A percentile compares a stretch with the other conserved stretches of the same genome.
Evolutionary conservation across 257 asterid species (phyloP).

Genomic region (Verbena officinalis): DNA sequence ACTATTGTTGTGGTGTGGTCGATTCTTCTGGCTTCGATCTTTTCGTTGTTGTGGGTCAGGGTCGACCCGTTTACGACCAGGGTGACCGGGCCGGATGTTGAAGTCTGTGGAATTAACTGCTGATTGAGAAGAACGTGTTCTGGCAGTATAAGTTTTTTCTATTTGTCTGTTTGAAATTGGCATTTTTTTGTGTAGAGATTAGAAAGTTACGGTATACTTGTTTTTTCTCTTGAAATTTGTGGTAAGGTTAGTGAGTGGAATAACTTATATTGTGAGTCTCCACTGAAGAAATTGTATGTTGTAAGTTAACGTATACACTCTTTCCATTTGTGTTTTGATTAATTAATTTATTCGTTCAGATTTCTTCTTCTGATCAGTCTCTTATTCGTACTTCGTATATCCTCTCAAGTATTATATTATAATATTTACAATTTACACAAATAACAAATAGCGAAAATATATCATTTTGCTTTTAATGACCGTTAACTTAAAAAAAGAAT

Average conservation of each 20-base stretch:
- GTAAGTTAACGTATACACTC: constrained; percentile 22
- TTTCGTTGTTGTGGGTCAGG: constrained; percentile 89
- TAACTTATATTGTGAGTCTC: not conserved
- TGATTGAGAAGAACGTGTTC: constrained; percentile 26
- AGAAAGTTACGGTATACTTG: constrained; percentile 15
- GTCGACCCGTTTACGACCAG: constrained; percentile 89
- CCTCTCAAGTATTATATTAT: no score
- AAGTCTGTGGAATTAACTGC: constrained; percentile 85
- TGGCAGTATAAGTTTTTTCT: constrained; percentile 10
- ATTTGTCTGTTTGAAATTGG: constrained; percentile 29
- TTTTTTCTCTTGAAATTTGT: not conserved
- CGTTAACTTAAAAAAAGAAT: no score
- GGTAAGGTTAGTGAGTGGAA: constrained; percentile 6
- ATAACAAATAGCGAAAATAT: no score
- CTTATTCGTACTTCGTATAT: no score
- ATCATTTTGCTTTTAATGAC: no score
- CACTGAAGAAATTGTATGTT: constrained; percentile 13
- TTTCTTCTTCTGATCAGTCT: not conserved
- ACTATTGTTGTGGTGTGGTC: constrained; percentile 96
- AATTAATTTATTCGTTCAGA: constrained; percentile 29
- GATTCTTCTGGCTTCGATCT: constrained; percentile 90
- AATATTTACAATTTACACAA: no score
- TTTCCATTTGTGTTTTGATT: constrained; percentile 10
- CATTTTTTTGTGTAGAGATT: constrained; percentile 37
- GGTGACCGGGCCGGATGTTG: constrained; percentile 83